Base-by-base conservation (phyloP, 148 eudicot species). In the Amaranthus hypochondriacus region DNA sequence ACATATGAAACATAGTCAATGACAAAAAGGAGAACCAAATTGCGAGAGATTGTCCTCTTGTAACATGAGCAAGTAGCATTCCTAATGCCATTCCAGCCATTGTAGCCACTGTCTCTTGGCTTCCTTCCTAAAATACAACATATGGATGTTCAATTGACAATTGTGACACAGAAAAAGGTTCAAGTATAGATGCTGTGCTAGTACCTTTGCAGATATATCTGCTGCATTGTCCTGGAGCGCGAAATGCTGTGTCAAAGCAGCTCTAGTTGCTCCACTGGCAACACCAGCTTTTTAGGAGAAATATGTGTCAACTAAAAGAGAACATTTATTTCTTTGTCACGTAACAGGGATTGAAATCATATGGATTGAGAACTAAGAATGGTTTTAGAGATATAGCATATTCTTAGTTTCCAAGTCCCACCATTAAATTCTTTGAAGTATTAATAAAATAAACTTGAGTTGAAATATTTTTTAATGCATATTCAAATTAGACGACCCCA, bases 221-320 rank as follows among this genome's bases (percentile, higher is more conserved):
- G 98, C 98, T 70, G 97, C 98, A 79, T 95, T 95, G 71, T 95
- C 81, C 85, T 95, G 94, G 75, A 95, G 94, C 5, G 99, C 96
- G 81, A 95, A 95, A 84, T 95, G 99, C 68, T 95, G 97, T 4
- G 99, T 95, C 87, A 95, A 82, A 77, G 99, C 97, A 72, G 99
- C 99, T 84, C 99, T 85, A 77, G 99, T 95, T 48, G 99, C 97
- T 86, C 99, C 99, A 81, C 99, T 95, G 48, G 99, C 99, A 79
- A 95, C 99, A 59, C 99, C 99, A 86, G 99, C 99, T 95, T 76
- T 62, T 73, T 63, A 70, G 44, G 43, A 57, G 51, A 69, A 64
- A 72, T 21, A 51, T 15, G 71, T 46, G 56, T 74, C 79, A 75
- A 55, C 58, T 53, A 49, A 70, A 50, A 42, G 57, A 62, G 68